Conservation (phyloP, 139 green algal genomes). For the Parachlorella kessleri region DNA sequence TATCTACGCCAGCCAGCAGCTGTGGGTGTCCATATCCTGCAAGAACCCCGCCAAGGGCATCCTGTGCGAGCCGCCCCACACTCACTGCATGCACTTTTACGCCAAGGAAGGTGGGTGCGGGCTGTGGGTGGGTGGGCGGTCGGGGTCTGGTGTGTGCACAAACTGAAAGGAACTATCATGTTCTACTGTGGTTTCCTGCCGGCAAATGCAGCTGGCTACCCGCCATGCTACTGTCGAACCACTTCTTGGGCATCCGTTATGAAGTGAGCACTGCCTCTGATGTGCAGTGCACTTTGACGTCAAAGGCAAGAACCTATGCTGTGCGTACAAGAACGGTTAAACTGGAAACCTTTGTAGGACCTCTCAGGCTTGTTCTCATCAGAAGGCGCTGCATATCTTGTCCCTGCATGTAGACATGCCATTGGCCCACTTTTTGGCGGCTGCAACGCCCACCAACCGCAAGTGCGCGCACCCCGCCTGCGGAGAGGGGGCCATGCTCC, state of each 20-base stretch:
- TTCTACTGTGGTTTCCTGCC: too few species aligned
- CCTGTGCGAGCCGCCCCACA: constrained; percentile 68
- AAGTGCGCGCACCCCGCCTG: constrained; percentile 58
- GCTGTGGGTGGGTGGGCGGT: neutral
- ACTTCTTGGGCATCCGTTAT: too few species aligned
- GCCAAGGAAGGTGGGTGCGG: neutral
- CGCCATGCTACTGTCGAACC: too few species aligned
- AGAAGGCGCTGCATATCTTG: too few species aligned
- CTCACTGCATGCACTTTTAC: constrained; percentile 26
- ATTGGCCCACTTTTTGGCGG: constrained; percentile 67
- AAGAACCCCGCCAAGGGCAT: constrained; percentile 63
- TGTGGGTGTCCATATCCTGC: constrained; percentile 62
- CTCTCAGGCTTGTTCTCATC: too few species aligned
- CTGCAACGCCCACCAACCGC: constrained; percentile 36
- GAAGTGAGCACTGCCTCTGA: too few species aligned
- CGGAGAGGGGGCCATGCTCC: constrained; percentile 59
- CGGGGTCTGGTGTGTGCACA: neutral
- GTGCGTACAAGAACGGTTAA: too few species aligned
- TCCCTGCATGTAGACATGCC: constrained; percentile 49
- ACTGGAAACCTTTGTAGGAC: too few species aligned
- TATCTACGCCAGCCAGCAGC: constrained; percentile 41
- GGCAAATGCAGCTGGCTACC: too few species aligned
- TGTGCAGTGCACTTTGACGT: too few species aligned
- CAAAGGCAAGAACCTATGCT: too few species aligned
- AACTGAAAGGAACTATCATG: too few species aligned